Conservation (phyloP, 1,139 yeast genomes). For the Hemisphaericaspora xylanilytica region DNA sequence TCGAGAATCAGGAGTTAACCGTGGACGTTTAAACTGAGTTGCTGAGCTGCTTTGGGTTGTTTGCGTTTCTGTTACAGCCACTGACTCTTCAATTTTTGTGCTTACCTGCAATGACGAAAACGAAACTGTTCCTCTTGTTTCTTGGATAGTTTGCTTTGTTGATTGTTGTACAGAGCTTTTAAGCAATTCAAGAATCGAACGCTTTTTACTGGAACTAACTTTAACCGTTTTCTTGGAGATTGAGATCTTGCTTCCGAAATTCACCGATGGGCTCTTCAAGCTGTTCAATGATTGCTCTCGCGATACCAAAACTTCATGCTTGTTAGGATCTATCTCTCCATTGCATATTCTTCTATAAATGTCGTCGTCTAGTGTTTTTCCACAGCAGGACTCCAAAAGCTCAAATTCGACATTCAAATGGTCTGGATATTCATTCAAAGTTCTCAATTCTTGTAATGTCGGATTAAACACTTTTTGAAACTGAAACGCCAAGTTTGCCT, state of each 20-base stretch:
- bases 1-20: not conserved
- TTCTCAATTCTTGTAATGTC: slow-evolving; percentile 38
- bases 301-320: slow-evolving; percentile 46
- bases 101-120: not conserved
- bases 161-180: slow-evolving; percentile 6
- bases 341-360: slow-evolving; percentile 56
- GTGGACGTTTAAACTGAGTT: slow-evolving; percentile 7
- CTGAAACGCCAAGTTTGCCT: slow-evolving; percentile 79
- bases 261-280: slow-evolving; percentile 27
- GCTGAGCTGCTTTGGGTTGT: slow-evolving; percentile 5
- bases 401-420: slow-evolving; percentile 29
- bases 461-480: slow-evolving; percentile 88
- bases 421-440: slow-evolving; percentile 58
- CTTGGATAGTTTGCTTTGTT: not conserved
- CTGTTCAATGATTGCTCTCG: slow-evolving; percentile 39
- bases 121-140: not conserved
- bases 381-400: slow-evolving; percentile 62
- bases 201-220: not conserved
- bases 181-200: slow-evolving; percentile 13
- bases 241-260: slow-evolving; percentile 2
- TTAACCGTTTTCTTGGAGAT: not conserved
- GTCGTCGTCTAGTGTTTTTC: slow-evolving; percentile 46
- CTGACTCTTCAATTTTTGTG: not conserved
- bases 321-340: slow-evolving; percentile 68
- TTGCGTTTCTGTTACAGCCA: not conserved